Evolutionary conservation across 306 rosid species (phyloP), one percentile per base, ranked within the genome.

Genomic region (Malus orientalis): DNA sequence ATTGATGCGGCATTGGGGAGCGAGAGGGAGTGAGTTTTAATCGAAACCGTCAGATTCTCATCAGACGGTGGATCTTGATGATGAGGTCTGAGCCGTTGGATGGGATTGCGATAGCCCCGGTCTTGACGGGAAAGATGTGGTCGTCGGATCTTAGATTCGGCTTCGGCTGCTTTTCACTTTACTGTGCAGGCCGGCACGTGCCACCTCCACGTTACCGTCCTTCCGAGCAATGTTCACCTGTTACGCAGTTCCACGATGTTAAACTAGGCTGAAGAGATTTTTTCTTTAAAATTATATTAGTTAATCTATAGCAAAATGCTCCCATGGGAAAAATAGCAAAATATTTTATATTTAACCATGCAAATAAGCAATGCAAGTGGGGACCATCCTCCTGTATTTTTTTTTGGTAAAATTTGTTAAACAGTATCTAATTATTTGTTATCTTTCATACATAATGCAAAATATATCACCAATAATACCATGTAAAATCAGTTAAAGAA

Each of bases 111-210:
- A 47, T n/a, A 18, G 73, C 49, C 73, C 87, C 83, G 85, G 72
- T 80, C 81, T 73, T 25, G 78, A 76, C 73, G 87, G 88, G 79
- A 77, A 65, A 65, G 84, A 77, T 84, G 42, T 59, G 86, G 87
- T 89, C 91, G 84, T 87, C 79, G 74, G 91, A 87, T 91, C 81
- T 51, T 51, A 76, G 75, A 83, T 81, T 83, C 85, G 62, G 70
- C 47, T 45, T 32, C 32, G 67, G 63, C 82, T 65, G n/a, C 86
- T 85, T 84, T 87, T 84, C 74, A 67, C 88, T 85, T 89, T 74
- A 76, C 62, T 81, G 81, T 85, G 75, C 86, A 69, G 88, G 78
- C 74, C 83, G 90, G 93, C 97, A 91, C 93, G 97, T 91, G 98
- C 90, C 78, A 69, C 6, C 22, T 67, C 61, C 78, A 74, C 32